Evolutionary conservation across 1,284 basidiomycete species (phyloP).

Genomic region (Sanghuangporus sanghuang): DNA sequence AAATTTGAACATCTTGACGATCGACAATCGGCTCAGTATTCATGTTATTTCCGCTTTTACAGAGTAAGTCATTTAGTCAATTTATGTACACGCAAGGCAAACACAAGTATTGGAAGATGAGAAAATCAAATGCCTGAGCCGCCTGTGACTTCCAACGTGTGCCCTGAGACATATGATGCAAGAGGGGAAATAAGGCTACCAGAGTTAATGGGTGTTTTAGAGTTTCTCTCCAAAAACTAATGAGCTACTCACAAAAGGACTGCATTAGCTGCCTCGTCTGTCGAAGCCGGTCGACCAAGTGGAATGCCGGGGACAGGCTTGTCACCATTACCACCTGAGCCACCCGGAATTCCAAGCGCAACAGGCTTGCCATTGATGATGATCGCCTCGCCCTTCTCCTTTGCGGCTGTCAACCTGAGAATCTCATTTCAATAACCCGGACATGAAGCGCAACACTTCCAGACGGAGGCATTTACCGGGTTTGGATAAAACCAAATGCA

Average conservation of each 20-base stretch:
- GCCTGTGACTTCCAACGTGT: slow-evolving; percentile 79
- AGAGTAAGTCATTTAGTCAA: no score
- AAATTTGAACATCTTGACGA: no score
- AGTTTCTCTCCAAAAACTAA: neutral
- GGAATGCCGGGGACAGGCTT: slow-evolving; percentile 56
- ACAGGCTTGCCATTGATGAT: slow-evolving; percentile 82
- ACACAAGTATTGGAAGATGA: neutral
- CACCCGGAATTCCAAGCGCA: slow-evolving; percentile 70
- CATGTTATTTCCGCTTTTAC: no score
- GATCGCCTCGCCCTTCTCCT: slow-evolving; percentile 73
- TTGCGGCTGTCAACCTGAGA: slow-evolving; percentile 57
- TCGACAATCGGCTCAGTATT: no score
- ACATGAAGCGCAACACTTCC: neutral
- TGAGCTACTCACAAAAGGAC: slow-evolving; percentile 59
- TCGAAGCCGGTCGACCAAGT: slow-evolving; percentile 64
- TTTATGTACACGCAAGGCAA: neutral
- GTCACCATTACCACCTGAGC: slow-evolving; percentile 32
- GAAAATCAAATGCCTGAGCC: slow-evolving; percentile 55
- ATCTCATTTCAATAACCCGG: slow-evolving; percentile 22
- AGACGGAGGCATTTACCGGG: slow-evolving; percentile 40
- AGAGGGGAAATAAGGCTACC: slow-evolving; percentile 68
- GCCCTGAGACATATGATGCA: slow-evolving; percentile 76
- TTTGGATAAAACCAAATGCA: slow-evolving; percentile 74
- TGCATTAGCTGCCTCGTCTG: slow-evolving; percentile 73
- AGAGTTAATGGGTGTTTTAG: slow-evolving; percentile 18